Evolutionary conservation across 176 grass and related monocot species (phyloP), one percentile per base, ranked within the genome.

Genomic region (Carex pumila): DNA sequence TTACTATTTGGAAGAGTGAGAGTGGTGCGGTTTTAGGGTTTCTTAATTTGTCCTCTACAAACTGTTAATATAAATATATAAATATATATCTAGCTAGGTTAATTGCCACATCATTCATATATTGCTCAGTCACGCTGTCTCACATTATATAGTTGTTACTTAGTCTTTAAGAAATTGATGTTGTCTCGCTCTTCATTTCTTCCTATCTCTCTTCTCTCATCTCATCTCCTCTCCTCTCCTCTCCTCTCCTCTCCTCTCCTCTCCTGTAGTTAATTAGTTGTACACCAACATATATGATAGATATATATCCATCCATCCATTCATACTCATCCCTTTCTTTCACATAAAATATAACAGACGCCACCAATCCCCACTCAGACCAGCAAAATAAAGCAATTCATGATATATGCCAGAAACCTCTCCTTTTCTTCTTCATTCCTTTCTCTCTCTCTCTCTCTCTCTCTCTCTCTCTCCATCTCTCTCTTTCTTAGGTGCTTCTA

Each of bases 321-420:
- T 6, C 19, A 55, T 79, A 61, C 90, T 89, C 67, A 77, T 90
- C 88, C 88, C 88, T 86, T 90, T 85, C 88, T 90, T 86, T 84
- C 91, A 93, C 89, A 91, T 84, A 84, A 77, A 85, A 91, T 83
- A 91, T 91, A 86, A 90, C 72, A 37, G 6, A 34, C 83, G 80
- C 76, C 83, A 73, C 31, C 62, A 19, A 75, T 75, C 87, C 83
- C 84, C 91, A 88, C 89, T 89, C 86, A 89, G 67, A 83, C 83
- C 19, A 73, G 36, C 47, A 49, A 49, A 73, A 71, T 12, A 84
- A 21, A 64, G 41, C 19, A 73, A 57, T 56, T 61, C 7, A 68
- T 34, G 13, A 67, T 49, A 49, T 49, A 49, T 67, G 65, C 65
- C 65, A 68, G 73, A 41, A 83, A 68, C 86, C 50, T 77, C 58